Base-by-base conservation (phyloP, 805 yeast genomes). In the Nematodospora valgi region DNA sequence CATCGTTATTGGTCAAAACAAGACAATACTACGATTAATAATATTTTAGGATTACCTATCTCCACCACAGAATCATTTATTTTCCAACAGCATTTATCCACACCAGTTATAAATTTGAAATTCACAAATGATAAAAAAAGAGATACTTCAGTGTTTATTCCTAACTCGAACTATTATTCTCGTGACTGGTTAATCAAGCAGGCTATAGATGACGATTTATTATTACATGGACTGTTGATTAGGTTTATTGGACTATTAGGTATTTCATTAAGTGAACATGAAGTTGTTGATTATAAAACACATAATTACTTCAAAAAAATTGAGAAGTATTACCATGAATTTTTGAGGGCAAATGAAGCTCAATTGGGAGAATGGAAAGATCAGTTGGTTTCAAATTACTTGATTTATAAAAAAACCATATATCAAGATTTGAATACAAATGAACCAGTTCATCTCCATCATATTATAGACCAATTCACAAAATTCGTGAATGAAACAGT, bases 181-280 rank as follows among this genome's bases (percentile, higher is more conserved):
- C 47, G 49, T 27, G 47, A 58, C 21, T 64, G 69, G 70, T 37
- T 63, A 6, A 39, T 41, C 6, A 42, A 54, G 7, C 34, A 56
- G 31, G 40, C 55, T 30, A 41, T 53, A 14, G 63, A 63, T 38
- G 43, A 46, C 13, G 47, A 52, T 15, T 49, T 56, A 20, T 22
- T 44, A 8, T 44, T 62, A 12, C 73, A 67, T 40, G 59, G 59
- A 0, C 56, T 58, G 51, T 47, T 67, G 33, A 56, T 66, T 19
- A 42, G 64, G 22, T 64, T 47, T 30, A 23, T 64, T 23, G 73
- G 73, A 3, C 45, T 67, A 18, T 41, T 67, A 27, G 47, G 52
- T 1, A 56, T 67, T 7, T 47, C 64, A 4, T 41, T 67, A 14
- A 53, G 64, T 30, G 73, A 67, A 29, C 68, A 59, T 37, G 72